Conservation (phyloP, 805 yeast genomes). For the Pichia membranifaciens region DNA sequence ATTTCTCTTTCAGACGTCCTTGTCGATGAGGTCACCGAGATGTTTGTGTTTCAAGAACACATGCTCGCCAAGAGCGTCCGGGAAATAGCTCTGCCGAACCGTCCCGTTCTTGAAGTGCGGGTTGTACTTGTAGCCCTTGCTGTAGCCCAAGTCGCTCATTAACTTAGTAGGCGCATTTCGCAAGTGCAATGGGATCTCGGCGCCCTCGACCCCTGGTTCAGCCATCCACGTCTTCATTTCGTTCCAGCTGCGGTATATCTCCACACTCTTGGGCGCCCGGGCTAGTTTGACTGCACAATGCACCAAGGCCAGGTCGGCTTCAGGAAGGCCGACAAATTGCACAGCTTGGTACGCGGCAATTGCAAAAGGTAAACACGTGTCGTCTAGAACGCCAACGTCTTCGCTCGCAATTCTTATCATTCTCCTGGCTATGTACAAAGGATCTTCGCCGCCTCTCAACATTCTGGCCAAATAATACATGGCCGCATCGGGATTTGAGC, state of each 20-base stretch:
- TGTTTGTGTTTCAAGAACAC: slow-evolving; percentile 52
- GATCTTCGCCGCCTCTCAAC: slow-evolving; percentile 93
- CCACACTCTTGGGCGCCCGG: slow-evolving; percentile 77
- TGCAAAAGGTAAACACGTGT: slow-evolving; percentile 79
- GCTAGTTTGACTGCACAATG: slow-evolving; percentile 93
- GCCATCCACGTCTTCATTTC: slow-evolving; percentile 54
- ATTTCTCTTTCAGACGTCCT: slow-evolving; percentile 34
- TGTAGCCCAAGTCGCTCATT: slow-evolving; percentile 86
- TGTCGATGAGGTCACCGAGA: slow-evolving; percentile 44
- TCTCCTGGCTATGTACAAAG: slow-evolving; percentile 79
- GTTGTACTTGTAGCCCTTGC: slow-evolving; percentile 80
- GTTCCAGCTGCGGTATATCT: slow-evolving; percentile 76
- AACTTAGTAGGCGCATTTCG: slow-evolving; percentile 92
- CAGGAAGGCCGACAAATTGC: slow-evolving; percentile 91
- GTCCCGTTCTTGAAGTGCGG: slow-evolving; percentile 71
- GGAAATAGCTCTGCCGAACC: slow-evolving; percentile 72
- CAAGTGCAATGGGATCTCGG: slow-evolving; percentile 73
- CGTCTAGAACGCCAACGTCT: slow-evolving; percentile 85
- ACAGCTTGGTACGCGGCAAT: slow-evolving; percentile 80
- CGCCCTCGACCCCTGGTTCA: slow-evolving; percentile 53
- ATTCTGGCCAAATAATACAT: slow-evolving; percentile 79
- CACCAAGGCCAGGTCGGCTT: slow-evolving; percentile 80
- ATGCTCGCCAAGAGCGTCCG: slow-evolving; percentile 45
- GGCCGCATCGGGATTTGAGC: slow-evolving; percentile 86
- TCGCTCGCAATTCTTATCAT: slow-evolving; percentile 95